These are phyloP conservation scores for Trichosporon ovoides DNA, from an alignment of 1,284 basidiomycete genomes.

Conservation along the genomic window DNA sequence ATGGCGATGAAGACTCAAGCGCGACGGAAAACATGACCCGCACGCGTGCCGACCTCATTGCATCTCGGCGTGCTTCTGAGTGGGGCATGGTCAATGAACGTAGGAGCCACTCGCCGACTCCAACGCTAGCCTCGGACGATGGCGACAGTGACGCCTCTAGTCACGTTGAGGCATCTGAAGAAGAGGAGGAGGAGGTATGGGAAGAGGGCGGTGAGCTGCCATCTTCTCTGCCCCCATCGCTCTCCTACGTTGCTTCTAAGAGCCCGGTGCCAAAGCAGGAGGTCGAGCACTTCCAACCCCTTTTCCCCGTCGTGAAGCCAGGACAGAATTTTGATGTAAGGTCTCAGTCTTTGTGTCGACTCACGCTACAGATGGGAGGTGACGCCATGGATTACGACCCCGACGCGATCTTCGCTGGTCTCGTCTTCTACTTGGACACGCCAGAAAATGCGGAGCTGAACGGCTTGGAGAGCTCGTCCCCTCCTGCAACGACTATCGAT, in stretches of 20 bases:
- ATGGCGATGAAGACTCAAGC: conserved; percentile 41
- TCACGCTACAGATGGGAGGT: conserved; percentile 59
- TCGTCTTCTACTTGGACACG: conserved; percentile 83
- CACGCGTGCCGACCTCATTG: not conserved
- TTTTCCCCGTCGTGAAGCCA: conserved; percentile 15
- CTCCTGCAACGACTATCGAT: conserved; percentile 52
- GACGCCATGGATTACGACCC: conserved; percentile 68
- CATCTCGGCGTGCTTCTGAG: conserved; percentile 17
- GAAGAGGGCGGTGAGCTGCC: conserved; percentile 27
- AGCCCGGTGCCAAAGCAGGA: not conserved
- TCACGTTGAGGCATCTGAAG: conserved; percentile 11
- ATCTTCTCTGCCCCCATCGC: not conserved
- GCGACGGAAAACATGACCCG: conserved; percentile 31
- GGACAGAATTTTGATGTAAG: conserved; percentile 36
- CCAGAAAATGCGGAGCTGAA: conserved; percentile 63
- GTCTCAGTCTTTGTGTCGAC: not conserved
- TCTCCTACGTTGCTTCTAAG: not conserved
- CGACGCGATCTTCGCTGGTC: conserved; percentile 62
- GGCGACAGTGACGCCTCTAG: conserved; percentile 14
- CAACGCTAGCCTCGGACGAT: not conserved
- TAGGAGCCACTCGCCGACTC: not conserved
- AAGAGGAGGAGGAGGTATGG: conserved; percentile 20
- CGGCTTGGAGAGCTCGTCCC: conserved; percentile 54
- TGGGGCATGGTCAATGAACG: conserved; percentile 24
- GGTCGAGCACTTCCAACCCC: conserved; percentile 54